Evolutionary conservation across 176 grass and related monocot species (phyloP), one percentile per base, ranked within the genome.

Genomic region (Aegilops longissima): DNA sequence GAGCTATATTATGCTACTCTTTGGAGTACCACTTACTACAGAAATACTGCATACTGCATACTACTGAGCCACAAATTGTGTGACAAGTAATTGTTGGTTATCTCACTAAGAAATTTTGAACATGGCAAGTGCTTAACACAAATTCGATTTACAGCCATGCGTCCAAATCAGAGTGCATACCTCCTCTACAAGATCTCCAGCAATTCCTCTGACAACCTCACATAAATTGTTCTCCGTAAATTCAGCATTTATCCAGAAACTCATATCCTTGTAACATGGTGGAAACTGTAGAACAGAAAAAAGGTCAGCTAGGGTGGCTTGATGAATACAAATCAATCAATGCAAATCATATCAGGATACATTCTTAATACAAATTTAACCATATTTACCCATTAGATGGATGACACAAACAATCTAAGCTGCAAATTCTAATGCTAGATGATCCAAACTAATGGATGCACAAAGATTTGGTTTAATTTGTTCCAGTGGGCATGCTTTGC

Each of bases 221-320:
- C 94, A 98, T 85, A 98, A 90, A 88, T 98, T 98, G 36, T 98
- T 98, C 89, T 98, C 97, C 1, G 97, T 98, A 82, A 98, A 96
- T 81, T 65, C 80, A 85, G 90, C 92, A 30, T 83, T 98, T 84
- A 98, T 94, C 97, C 97, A 98, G 80, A 96, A 98, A 94, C 97
- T 98, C 87, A 98, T 91, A 88, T 98, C 94, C 86, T 96, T 98
- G 84, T 93, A 98, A 88, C 97, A 98, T 64, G 97, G 97, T 91
- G 97, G 97, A 91, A 88, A 98, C 97, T 98, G 72, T 73, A 90
- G 10, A 87, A 89, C 30, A 76, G 56, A 29, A 68, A 70, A 62
- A 65, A 80, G n/a, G n/a, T 47, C 30, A 87, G 69, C 23, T 8
- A 66, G 29, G 12, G 10, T 24, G 49, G 42, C 51, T 76, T 76